Evolutionary conservation across 2,329 filamentous ascomycete species (phyloP).

Genomic region (Epicoccum nigrum): DNA sequence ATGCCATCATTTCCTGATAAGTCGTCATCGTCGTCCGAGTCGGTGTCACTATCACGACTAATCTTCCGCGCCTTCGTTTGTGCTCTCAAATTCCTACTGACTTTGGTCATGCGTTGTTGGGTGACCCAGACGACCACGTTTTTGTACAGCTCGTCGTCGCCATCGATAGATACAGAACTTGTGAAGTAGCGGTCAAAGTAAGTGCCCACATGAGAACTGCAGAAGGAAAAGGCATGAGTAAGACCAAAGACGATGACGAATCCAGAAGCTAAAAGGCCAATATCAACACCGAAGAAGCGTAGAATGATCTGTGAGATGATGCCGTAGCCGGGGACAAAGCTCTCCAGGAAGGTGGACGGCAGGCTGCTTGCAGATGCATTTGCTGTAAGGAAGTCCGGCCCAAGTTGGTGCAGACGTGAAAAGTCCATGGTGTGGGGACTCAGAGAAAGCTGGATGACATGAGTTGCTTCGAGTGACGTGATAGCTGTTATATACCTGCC

Average conservation of each 20-base stretch:
- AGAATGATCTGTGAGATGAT: constrained; percentile 53
- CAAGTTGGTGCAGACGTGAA: constrained; percentile 24
- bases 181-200: constrained; percentile 43
- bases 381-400: constrained; percentile 18
- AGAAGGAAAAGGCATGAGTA: constrained; percentile 28
- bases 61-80: constrained; percentile 46
- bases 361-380: constrained; percentile 44
- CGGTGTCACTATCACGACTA: constrained; percentile 42
- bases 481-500: background rate
- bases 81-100: constrained; percentile 48
- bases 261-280: constrained; percentile 54
- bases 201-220: constrained; percentile 40
- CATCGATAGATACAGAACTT: constrained; percentile 52
- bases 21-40: constrained; percentile 43
- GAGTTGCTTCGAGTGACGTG: no score
- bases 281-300: constrained; percentile 54
- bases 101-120: constrained; percentile 47
- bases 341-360: constrained; percentile 55
- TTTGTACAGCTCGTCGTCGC: constrained; percentile 52
- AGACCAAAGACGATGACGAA: constrained; percentile 52
- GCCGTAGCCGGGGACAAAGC: constrained; percentile 58
- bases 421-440: constrained; percentile 29
- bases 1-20: constrained; percentile 50
- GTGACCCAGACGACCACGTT: constrained; percentile 54
- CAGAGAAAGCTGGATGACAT: no score